Evolutionary conservation across 305 asterid species (phyloP).

Genomic region (Solanum hybrid): DNA sequence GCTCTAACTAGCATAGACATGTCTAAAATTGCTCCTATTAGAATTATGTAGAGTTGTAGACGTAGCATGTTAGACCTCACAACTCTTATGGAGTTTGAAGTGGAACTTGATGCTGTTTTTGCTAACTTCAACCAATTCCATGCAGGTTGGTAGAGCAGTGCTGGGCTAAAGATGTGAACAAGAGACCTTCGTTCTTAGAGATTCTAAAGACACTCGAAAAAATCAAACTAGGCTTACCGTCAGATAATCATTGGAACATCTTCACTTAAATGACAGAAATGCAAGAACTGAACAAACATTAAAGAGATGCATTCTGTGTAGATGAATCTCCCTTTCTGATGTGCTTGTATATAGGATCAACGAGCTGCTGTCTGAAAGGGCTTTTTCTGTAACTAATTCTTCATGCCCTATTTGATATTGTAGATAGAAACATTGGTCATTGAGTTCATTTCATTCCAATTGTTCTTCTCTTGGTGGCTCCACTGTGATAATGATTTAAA

Average conservation of each 20-base stretch:
- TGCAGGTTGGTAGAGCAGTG: slow-evolving; percentile 48
- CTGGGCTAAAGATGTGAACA: slow-evolving; percentile 64
- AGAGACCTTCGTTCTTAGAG: slow-evolving; percentile 62
- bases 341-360: background rate
- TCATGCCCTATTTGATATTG: background rate
- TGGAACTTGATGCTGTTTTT: background rate
- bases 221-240: slow-evolving; percentile 31
- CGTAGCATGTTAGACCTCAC: background rate
- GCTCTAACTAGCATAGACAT: background rate
- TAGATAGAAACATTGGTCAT: background rate
- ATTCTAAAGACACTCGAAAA: slow-evolving; percentile 53
- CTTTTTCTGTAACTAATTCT: background rate
- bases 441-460: background rate
- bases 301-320: background rate
- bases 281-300: slow-evolving; percentile 17
- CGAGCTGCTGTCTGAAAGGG: background rate
- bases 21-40: background rate
- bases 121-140: background rate
- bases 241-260: slow-evolving; percentile 55
- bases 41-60: background rate
- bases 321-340: background rate
- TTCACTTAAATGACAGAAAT: slow-evolving; percentile 13
- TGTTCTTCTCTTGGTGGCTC: background rate
- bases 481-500: background rate
- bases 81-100: background rate